Percentiles rank a stretch among this genome's conserved stretches.
phyloP scores from a whole-genome alignment of 2,329 filamentous ascomycete species.

The Verticillium dahliae region DNA sequence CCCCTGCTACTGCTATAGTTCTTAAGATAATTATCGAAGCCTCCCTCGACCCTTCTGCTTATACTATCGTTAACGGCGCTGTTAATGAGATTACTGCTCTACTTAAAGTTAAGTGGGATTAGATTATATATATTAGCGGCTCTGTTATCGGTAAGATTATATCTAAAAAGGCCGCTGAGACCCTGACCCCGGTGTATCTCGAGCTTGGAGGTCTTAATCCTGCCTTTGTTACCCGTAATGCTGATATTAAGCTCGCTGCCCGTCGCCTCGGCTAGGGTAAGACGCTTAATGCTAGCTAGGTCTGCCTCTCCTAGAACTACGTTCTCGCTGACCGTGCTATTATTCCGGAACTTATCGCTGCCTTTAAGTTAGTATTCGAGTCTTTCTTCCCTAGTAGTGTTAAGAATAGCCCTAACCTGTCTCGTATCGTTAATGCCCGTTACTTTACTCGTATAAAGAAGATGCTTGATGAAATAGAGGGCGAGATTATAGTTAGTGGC shows the following conservation, averaged over 20 bases:
- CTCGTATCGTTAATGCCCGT: constrained; percentile 70
- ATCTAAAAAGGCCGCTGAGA: constrained; percentile 80
- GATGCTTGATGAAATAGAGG: constrained; percentile 82
- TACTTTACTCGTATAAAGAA: constrained; percentile 80
- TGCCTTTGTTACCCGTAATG: constrained; percentile 80
- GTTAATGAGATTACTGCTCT: constrained; percentile 75
- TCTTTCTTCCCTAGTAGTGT: constrained; percentile 82
- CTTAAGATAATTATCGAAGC: constrained; percentile 72
- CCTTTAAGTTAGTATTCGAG: constrained; percentile 67
- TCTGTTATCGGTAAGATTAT: constrained; percentile 77
- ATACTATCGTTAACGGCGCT: constrained; percentile 72
- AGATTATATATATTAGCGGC: constrained; percentile 94
- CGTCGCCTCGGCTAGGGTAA: constrained; percentile 86
- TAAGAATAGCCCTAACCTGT: constrained; percentile 70
- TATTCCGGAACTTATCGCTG: constrained; percentile 63
- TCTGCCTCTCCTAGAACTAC: constrained; percentile 93
- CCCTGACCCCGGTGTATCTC: constrained; percentile 79
- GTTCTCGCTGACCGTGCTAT: constrained; percentile 73
- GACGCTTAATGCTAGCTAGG: constrained; percentile 77
- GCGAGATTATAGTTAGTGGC: constrained; percentile 83
- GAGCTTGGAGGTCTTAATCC: constrained; percentile 92
- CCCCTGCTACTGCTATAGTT: constrained; percentile 70
- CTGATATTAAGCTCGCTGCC: constrained; percentile 74
- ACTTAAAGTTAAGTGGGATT: constrained; percentile 88
- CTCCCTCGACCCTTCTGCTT: constrained; percentile 70